Base-by-base conservation (phyloP, 2,329 filamentous ascomycete genomes). In the Clonostachys rosea region DNA sequence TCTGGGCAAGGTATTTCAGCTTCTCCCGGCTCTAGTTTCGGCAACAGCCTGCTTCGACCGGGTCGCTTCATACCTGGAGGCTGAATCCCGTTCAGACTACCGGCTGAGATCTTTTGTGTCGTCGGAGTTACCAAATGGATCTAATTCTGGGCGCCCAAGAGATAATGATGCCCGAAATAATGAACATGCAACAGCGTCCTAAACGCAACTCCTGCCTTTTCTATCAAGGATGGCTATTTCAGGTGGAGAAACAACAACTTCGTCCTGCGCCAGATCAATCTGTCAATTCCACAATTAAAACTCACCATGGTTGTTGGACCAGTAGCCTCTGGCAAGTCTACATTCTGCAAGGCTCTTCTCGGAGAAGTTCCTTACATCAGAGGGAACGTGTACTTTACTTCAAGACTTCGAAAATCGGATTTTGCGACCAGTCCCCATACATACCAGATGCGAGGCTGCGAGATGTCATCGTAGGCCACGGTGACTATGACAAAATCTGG, bases 391-490 rank as follows among this genome's bases (percentile, higher is more conserved):
- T 18, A 13, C 13, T 33, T 18, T n/a, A n/a, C 9, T 14, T 14
- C 5, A 42, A 46, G 7, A 43, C 55, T 8, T 36, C 40, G 9
- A 49, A 49, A 6, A 52, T 64, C 14, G 63, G 54, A 2, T 67
- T 57, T 48, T 68, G 64, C 45, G 57, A 63, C 20, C 65, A 68
- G 44, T 51, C 50, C 2, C 58, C 65, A 1, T 67, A 62, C 43
- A 51, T 68, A 5, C 46, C 54, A 16, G 70, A 68, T 40, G 59
- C 52, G 0, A 63, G 64, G 2, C 56, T 72, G 8, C 58, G 55
- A 8, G 58, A 67, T 2, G 71, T 70, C 42, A 68, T 73, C 7
- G 47, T 69, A 12, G 68, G 67, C 0, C 61, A 63, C 33, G 55
- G 52, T 8, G 17, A 46, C 0, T 66, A 64, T 18, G 54, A 68